Conservation (phyloP, 164 flowering plant genomes). For the Protea cynaroides region DNA sequence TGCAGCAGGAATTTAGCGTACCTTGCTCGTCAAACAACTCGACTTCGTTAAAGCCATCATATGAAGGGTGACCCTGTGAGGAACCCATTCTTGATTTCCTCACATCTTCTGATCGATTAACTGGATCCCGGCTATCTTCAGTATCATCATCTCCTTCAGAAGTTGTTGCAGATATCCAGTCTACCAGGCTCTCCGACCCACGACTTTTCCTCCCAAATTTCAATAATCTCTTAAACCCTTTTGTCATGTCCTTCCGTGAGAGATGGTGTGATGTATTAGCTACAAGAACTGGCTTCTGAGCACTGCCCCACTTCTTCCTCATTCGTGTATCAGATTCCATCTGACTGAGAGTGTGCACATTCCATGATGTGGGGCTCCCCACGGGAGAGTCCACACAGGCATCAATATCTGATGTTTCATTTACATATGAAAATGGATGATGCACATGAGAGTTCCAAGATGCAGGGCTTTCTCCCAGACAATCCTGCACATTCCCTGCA, state of each 20-base stretch:
- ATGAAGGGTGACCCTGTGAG: conserved; percentile 52
- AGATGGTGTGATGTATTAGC: conserved; percentile 51
- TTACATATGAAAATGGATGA: conserved; percentile 62
- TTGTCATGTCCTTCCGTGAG: conserved; percentile 79
- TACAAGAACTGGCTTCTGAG: conserved; percentile 66
- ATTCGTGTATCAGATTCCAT: conserved; percentile 80
- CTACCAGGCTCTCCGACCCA: conserved; percentile 69
- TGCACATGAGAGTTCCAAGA: conserved; percentile 75
- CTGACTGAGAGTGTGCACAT: conserved; percentile 55
- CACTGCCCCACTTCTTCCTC: conserved; percentile 96
- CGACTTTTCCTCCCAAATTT: conserved; percentile 88
- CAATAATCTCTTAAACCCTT: conserved; percentile 83
- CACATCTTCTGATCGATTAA: conserved; percentile 77
- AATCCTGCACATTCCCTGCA: conserved; percentile 49
- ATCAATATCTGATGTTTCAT: conserved; percentile 83
- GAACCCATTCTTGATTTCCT: conserved; percentile 94
- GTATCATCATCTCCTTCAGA: conserved; percentile 99
- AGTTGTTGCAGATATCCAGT: conserved; percentile 97
- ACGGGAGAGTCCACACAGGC: conserved; percentile 79
- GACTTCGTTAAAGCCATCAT: conserved; percentile 68
- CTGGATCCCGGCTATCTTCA: conserved; percentile 83
- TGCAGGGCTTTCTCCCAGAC: conserved; percentile 81
- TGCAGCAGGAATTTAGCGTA: conserved; percentile 36
- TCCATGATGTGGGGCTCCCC: conserved; percentile 94
- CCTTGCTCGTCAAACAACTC: conserved; percentile 55